A percentile compares a stretch with the other conserved stretches of the same genome.
Evolutionary conservation across 495 filamentous ascomycete species (phyloP).

Genomic region (Endocarpon pusillum): DNA sequence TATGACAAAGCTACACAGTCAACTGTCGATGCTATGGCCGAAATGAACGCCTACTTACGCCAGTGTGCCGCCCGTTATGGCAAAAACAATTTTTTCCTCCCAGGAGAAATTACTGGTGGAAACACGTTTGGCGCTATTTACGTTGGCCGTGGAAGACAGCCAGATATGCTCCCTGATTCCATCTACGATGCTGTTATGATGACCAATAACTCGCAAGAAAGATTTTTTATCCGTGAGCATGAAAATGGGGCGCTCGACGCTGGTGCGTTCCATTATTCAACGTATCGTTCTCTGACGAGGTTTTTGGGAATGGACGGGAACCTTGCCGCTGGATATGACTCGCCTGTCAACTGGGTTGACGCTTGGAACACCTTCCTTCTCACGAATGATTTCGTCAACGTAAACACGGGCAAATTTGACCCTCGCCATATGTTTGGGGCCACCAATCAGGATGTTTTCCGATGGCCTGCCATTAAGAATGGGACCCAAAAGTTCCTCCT

Average conservation of each 20-base stretch:
- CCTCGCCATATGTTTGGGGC: conserved; percentile 54
- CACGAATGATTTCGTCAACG: conserved; percentile 49
- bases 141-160: conserved; percentile 46
- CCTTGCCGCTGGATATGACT: conserved; percentile 40
- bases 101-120: conserved; percentile 47
- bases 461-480: conserved; percentile 49
- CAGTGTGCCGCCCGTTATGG: conserved; percentile 37
- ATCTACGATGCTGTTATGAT: conserved; percentile 29
- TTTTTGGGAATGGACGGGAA: conserved; percentile 51
- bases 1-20: conserved; percentile 53
- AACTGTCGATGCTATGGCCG: conserved; percentile 44
- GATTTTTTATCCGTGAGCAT: conserved; percentile 38
- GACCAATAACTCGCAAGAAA: conserved; percentile 25
- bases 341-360: conserved; percentile 42
- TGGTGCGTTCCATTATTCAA: conserved; percentile 53
- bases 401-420: conserved; percentile 49
- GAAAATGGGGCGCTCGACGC: conserved; percentile 44
- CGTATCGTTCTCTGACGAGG: conserved; percentile 50
- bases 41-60: conserved; percentile 32
- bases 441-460: conserved; percentile 60
- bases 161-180: conserved; percentile 29
- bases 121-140: conserved; percentile 49
- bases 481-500: conserved; percentile 46
- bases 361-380: conserved; percentile 42
- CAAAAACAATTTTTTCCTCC: conserved; percentile 47